phyloP scores from a whole-genome alignment of 371 early-diverging fungal genomes.

The Blastocladiella emersonii region DNA sequence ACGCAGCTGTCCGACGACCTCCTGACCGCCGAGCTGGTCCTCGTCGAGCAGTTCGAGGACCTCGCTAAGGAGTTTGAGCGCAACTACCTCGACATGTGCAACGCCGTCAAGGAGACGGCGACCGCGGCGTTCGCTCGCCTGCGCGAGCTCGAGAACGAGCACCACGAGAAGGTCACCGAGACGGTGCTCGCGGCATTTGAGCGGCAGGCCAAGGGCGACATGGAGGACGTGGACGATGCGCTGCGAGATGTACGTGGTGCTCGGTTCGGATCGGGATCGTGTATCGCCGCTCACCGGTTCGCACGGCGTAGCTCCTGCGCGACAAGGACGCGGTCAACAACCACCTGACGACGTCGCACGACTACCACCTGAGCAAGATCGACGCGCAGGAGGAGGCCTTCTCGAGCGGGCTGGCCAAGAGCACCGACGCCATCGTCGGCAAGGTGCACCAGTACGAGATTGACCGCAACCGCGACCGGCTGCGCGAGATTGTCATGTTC shows the following conservation, averaged over 20 bases:
- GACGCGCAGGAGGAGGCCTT: conserved; percentile 33
- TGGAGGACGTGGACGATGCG: conserved; percentile 33
- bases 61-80: conserved; percentile 33
- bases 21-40: conserved; percentile 25
- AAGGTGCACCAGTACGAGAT: conserved; percentile 26
- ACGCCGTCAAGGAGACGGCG: conserved; percentile 21
- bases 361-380: conserved; percentile 27
- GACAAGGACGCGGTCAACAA: conserved; percentile 35
- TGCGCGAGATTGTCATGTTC: conserved; percentile 30
- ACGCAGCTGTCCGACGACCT: conserved; percentile 23
- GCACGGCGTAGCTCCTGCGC: conserved; percentile 11
- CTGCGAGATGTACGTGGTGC: conserved; percentile 27
- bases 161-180: conserved; percentile 32
- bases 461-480: conserved; percentile 24
- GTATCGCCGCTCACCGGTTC: background rate
- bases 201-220: conserved; percentile 26
- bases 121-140: conserved; percentile 23
- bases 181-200: conserved; percentile 26
- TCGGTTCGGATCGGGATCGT: background rate
- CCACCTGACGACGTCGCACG: conserved; percentile 31
- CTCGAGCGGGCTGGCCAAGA: conserved; percentile 22
- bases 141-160: conserved; percentile 35
- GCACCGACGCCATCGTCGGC: conserved; percentile 20
- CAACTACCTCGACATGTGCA: conserved; percentile 28
- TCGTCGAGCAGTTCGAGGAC: conserved; percentile 40